Base-by-base conservation (phyloP, 257 asterid genomes). In the Forsythia suspensa region DNA sequence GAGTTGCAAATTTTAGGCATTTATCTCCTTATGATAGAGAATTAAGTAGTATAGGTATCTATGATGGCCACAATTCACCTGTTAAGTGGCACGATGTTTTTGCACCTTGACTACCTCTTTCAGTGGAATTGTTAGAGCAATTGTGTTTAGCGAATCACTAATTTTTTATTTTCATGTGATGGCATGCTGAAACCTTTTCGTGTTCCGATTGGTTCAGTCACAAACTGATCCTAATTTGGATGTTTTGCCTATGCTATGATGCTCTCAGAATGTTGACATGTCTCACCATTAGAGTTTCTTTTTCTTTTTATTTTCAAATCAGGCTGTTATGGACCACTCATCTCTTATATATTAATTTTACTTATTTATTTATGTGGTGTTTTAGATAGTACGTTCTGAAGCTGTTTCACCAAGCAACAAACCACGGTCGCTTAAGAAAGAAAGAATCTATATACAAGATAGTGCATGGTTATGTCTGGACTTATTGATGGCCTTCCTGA, bases 401-500 rank as follows among this genome's bases (percentile, higher is more conserved):
- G 70, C 43, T 46, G 63, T 42, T 76, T 85, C 41, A 68, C 87
- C 67, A 73, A 79, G 78, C 82, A 71, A 72, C 70, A 9, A 67
- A 41, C 80, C 80, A 40, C 71, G 24, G 29, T 73, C 18, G 16
- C 78, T 15, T 48, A 57, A 48, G 55, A 67, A 57, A 78, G 41
- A 75, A 82, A 55, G 43, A 73, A 44, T 37, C 13, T 76, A 79
- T 44, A 70, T 78, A 81, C 74, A 71, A 81, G 81, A 87, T 24
- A 77, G 79, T 78, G 77, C 83, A 71, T 55, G 69, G 83, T 42
- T 20, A 94, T 94, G 98, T 89, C 99, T 80, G 97, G 84, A 84
- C 98, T 96, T 71, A 96, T 96, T 43, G 99, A 96, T 86, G 99
- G 99, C 72, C 98, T 96, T 61, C 99, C 99, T 0, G 98, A 96